Evolutionary conservation across 2,329 filamentous ascomycete genomes (phyloP), one percentile per base, ranked within the genome.

Genomic region (Scortechinia acanthostroma): DNA sequence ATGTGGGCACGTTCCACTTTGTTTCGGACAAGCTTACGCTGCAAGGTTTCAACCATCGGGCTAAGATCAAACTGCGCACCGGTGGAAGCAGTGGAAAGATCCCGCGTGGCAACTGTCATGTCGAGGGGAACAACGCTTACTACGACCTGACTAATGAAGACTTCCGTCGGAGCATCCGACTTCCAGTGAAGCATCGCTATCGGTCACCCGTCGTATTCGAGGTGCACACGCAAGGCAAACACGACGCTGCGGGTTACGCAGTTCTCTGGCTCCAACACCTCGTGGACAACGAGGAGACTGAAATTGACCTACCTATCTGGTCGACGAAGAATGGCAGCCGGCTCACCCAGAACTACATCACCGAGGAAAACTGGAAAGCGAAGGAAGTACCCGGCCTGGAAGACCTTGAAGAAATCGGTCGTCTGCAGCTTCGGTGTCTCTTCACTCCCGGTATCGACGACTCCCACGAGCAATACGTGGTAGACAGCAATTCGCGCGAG

Each of bases 371-470:
- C 53, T 73, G 73, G 53, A 61, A 71, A 17, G 62, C 70, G 23
- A 72, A 40, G 35, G 35, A 40, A 19, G 35, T 76, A 42, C 73
- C 77, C 0, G 79, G 80, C n/a, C 66, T 87, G 1, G 75, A 86
- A 46, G 62, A 40, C 20, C 35, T 87, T 3, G 67, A 77, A 46
- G 77, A 83, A 54, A 68, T 86, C 20, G 83, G 83, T 13, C 74
- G 80, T 20, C 64, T 88, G 2, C 74, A 78, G 46, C 85, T 88
- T 66, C 68, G 67, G 17, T 76, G 71, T 42, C 68, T 70, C 28
- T 88, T 87, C 68, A 83, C 83, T 48, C 76, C 83, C 4, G 83
- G 83, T 4, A 85, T 79, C 51, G 82, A 87, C 58, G 76, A 83
- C 51, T 75, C 74, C 6, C 83, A 87, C 56, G 71, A 76, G 47